phyloP scores from a whole-genome alignment of 495 filamentous ascomycete genomes.

The Parathielavia hyrcaniae region DNA sequence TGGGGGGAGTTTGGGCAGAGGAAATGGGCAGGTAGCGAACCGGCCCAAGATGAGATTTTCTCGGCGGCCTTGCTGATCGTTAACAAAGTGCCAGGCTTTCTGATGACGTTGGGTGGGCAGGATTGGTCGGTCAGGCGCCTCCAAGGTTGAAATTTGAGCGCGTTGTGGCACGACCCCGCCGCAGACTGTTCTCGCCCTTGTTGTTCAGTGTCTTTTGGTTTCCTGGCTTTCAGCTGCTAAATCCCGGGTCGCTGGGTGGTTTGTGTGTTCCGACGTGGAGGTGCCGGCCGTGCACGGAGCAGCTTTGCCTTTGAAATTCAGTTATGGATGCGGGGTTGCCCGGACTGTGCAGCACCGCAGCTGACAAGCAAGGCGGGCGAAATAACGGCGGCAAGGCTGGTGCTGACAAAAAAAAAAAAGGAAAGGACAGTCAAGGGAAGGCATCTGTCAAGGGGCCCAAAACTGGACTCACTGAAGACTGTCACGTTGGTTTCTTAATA shows the following conservation, averaged over 20 bases:
- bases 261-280: conserved; percentile 19
- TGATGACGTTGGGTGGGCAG: conserved; percentile 16
- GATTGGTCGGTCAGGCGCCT: not conserved
- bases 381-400: too few relatives aligned
- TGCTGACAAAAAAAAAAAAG: too few relatives aligned
- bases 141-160: not conserved
- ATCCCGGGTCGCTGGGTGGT: conserved; percentile 15
- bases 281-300: conserved; percentile 19
- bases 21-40: conserved; percentile 12
- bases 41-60: conserved; percentile 8
- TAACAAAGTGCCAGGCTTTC: not conserved
- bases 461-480: not conserved
- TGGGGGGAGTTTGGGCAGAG: conserved; percentile 20
- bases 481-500: not conserved
- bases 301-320: conserved; percentile 22
- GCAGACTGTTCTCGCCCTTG: conserved; percentile 6
- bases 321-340: conserved; percentile 27
- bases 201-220: conserved; percentile 12
- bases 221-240: conserved; percentile 9
- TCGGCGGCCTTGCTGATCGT: conserved; percentile 20
- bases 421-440: too few relatives aligned
- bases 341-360: conserved; percentile 22
- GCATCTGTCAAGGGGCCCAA: not conserved
- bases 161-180: conserved; percentile 9
- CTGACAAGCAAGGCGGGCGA: conserved; percentile 14